These are phyloP conservation scores for Hortiboletus campestris DNA, from an alignment of 768 basidiomycete genomes.

Conservation along the genomic window DNA sequence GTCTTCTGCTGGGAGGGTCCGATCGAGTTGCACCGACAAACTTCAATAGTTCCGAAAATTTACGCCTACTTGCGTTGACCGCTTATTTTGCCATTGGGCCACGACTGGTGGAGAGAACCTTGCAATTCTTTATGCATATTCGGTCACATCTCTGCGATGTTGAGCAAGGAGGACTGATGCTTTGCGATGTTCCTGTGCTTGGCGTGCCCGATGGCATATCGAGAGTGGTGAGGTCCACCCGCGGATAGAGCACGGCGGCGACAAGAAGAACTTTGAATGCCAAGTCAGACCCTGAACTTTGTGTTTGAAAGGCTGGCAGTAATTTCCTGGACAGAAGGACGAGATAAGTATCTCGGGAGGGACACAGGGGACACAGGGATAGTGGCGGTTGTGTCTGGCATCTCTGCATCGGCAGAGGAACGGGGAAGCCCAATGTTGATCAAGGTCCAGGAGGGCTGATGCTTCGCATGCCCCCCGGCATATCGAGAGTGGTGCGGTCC, in stretches of 20 bases:
- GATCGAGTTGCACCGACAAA: background rate
- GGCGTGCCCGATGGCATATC: slow-evolving; percentile 39
- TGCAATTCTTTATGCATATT: slow-evolving; percentile 36
- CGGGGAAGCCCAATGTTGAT: no score
- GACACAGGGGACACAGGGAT: no score
- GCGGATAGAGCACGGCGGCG: slow-evolving; percentile 41
- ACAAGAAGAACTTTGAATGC: slow-evolving; percentile 34
- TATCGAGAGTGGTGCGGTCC: no score
- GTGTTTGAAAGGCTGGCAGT: no score
- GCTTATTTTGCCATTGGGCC: slow-evolving; percentile 47
- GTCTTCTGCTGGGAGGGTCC: slow-evolving; percentile 39
- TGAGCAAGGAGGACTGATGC: slow-evolving; percentile 19
- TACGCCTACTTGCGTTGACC: slow-evolving; percentile 40
- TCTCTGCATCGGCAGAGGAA: no score
- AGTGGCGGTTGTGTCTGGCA: no score
- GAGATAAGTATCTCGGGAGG: no score
- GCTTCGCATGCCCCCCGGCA: no score
- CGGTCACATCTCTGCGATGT: slow-evolving; percentile 37
- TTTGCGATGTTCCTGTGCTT: slow-evolving; percentile 31
- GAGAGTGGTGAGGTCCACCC: slow-evolving; percentile 29
- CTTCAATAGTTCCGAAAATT: background rate
- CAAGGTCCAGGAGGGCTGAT: no score
- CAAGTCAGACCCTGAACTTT: background rate
- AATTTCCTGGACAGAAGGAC: no score
- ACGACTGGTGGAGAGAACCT: slow-evolving; percentile 30